phyloP scores from a whole-genome alignment of 495 filamentous ascomycete genomes.

The Massariosphaeria phaeospora region DNA sequence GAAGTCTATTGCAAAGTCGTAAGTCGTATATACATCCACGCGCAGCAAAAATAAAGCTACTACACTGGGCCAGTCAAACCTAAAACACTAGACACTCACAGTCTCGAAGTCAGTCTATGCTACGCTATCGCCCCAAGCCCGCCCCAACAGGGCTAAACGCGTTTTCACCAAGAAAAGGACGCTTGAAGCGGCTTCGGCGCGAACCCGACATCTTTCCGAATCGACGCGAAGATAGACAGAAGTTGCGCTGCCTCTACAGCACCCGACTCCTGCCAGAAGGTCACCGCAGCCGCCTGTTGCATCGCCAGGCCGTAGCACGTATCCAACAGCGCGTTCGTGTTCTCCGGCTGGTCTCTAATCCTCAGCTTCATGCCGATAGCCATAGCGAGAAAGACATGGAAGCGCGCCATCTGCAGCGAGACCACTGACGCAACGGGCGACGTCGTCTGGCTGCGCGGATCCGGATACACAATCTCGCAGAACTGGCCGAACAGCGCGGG shows the following conservation, averaged over 20 bases:
- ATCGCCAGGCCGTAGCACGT: conserved; percentile 23
- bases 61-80: no score
- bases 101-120: no score
- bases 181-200: conserved; percentile 17
- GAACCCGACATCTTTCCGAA: conserved; percentile 14
- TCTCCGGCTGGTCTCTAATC: conserved; percentile 11
- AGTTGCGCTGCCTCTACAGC: conserved; percentile 21
- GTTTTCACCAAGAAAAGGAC: conserved; percentile 30
- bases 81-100: no score
- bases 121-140: no score
- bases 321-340: conserved; percentile 20
- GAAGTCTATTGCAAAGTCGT: no score
- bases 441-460: background rate
- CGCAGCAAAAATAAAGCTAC: no score
- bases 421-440: conserved; percentile 7
- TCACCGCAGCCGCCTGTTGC: conserved; percentile 16
- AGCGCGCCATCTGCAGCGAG: conserved; percentile 21
- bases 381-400: conserved; percentile 29
- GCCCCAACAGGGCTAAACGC: no score
- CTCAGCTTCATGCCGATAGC: conserved; percentile 27
- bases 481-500: conserved; percentile 7
- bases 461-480: conserved; percentile 23
- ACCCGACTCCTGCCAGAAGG: conserved; percentile 24
- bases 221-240: conserved; percentile 12
- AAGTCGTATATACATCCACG: no score